Conservation (phyloP, 305 asterid species). For the Striga hermonthica region DNA sequence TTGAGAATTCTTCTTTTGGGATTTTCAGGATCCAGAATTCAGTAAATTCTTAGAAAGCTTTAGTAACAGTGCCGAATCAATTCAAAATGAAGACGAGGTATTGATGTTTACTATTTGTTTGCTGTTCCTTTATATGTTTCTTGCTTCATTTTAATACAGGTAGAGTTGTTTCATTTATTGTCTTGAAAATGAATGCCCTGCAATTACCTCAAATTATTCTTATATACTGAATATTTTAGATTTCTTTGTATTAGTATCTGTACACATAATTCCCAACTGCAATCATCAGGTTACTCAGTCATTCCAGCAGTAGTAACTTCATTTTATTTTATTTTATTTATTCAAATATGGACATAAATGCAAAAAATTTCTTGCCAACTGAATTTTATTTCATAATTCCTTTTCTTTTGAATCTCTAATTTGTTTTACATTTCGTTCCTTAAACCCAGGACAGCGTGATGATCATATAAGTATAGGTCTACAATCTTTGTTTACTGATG, state of each 20-base stretch:
- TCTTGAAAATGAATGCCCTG: conserved; percentile 6
- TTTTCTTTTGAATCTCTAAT: conserved; percentile 5
- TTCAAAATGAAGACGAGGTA: conserved; percentile 49
- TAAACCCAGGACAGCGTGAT: neutral
- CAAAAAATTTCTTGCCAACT: neutral
- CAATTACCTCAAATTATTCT: neutral
- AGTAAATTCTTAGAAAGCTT: conserved; percentile 51
- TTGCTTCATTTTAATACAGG: neutral
- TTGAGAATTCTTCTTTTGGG: conserved; percentile 32
- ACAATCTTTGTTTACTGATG: conserved; percentile 18
- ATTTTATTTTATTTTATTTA: too few relatives aligned
- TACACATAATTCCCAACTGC: neutral
- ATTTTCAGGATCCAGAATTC: conserved; percentile 68
- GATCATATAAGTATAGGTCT: conserved; percentile 21
- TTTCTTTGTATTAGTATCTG: neutral
- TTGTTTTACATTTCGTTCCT: neutral
- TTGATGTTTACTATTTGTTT: conserved; percentile 27
- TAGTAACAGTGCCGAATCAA: conserved; percentile 35
- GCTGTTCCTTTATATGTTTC: conserved; percentile 6
- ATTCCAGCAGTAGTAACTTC: neutral
- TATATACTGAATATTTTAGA: neutral
- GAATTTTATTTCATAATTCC: neutral
- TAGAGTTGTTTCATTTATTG: neutral
- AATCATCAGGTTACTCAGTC: neutral
- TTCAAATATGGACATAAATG: neutral